Evolutionary conservation across 2,329 filamentous ascomycete species (phyloP), one percentile per base, ranked within the genome.

Genomic region (Claviceps sp.): DNA sequence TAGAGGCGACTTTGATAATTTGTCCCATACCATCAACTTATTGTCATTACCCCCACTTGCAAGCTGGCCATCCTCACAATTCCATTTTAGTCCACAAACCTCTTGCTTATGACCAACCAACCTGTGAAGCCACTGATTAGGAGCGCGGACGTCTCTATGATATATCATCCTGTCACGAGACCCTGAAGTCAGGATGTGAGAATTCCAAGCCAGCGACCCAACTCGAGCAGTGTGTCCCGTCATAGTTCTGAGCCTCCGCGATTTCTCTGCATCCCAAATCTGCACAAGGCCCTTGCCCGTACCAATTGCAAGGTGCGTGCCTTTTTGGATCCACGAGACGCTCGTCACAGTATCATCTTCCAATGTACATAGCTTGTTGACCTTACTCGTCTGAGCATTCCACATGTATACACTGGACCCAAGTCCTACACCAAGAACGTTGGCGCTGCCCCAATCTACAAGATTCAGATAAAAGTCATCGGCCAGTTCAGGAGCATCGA

Each of bases 1-100:
- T 2, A 94, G 76, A 1, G 93, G 93, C 7, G 89, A 87, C 60
- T 94, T 87, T n/a, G 84, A 88, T 54, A 96, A 77, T 65, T 94
- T 94, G 62, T 98, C 93, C 93, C 93, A 98, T 24, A 98, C 89
- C 80, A 97, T 93, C 46, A 98, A 76, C 66, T 97, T 97, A 72
- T 98, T 98, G 72, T 98, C 93, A 67, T 98, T 98, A 5, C 93
- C 93, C 48, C 93, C 93, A 52, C 88, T 95, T 13, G 93, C 93
- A 26, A 98, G 77, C 66, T 98, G 93, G 5, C 89, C 87, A 61
- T 96, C 91, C 60, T 97, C 90, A 53, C 87, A 87, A 62, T 98
- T 98, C 93, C 93, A 98, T 61, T 90, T 90, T 49, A 98, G 72
- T 8, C 93, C 93, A 64, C 93, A 98, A 13, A 98, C 89, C 70